Evolutionary conservation across 495 filamentous ascomycete genomes (phyloP).

Genomic region (Aspergillus wentii): DNA sequence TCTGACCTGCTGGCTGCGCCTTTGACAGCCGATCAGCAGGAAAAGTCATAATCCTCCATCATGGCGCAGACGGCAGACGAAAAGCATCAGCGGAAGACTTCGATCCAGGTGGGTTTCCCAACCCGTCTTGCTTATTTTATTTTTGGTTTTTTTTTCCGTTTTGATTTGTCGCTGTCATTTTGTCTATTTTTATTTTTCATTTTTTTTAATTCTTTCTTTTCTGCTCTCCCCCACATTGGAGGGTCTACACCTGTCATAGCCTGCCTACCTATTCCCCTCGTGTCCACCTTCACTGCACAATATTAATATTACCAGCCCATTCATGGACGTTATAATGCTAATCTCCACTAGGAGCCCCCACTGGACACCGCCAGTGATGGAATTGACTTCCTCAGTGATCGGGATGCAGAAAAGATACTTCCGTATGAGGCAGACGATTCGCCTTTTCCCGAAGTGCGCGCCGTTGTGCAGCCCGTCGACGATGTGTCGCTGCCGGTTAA

Average conservation of each 20-base stretch:
- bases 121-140: not conserved
- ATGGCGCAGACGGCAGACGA: not conserved
- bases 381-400: slow-evolving; percentile 26
- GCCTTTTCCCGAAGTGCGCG: slow-evolving; percentile 61
- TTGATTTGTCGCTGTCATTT: no score
- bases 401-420: slow-evolving; percentile 31
- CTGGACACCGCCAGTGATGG: slow-evolving; percentile 9
- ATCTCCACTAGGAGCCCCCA: slow-evolving; percentile 7
- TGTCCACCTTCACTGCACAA: no score
- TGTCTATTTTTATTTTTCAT: no score
- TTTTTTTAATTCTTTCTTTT: no score
- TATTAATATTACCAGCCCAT: no score
- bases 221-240: no score
- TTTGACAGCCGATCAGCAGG: no score
- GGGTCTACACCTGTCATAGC: no score
- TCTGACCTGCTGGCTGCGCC: no score
- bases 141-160: not conserved
- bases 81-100: not conserved
- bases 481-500: slow-evolving; percentile 62
- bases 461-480: slow-evolving; percentile 48
- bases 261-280: no score
- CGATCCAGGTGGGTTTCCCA: slow-evolving; percentile 1
- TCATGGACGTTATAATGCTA: no score
- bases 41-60: no score
- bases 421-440: slow-evolving; percentile 56